Evolutionary conservation across 106 monocot genomes (phyloP).

Genomic region (Hemerocallis citrina): DNA sequence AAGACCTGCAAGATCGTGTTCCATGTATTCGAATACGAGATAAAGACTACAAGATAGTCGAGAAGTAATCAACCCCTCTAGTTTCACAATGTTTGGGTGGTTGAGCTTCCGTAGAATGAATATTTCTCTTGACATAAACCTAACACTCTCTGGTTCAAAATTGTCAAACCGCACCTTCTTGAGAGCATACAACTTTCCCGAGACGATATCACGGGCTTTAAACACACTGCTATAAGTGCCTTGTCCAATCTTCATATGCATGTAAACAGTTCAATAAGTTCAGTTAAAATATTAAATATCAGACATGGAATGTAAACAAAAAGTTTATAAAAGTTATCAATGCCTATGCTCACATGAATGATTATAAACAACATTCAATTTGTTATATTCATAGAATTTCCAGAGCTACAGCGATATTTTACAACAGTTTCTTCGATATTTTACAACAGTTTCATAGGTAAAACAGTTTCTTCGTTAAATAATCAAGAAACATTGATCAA

Average conservation of each 20-base stretch:
- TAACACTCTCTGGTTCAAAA: slow-evolving; percentile 81
- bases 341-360: no score
- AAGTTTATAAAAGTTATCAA: no score
- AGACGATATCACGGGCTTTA: slow-evolving; percentile 65
- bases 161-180: slow-evolving; percentile 94
- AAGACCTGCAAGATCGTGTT: slow-evolving; percentile 90
- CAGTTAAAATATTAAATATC: no score
- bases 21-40: slow-evolving; percentile 93
- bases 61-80: slow-evolving; percentile 77
- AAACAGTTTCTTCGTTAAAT: no score
- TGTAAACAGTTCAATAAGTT: slow-evolving; percentile 3
- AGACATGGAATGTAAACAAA: no score
- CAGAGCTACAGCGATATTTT: no score
- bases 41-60: slow-evolving; percentile 56
- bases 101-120: slow-evolving; percentile 76
- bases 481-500: no score
- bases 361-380: no score
- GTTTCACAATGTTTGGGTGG: slow-evolving; percentile 73
- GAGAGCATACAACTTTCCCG: slow-evolving; percentile 71
- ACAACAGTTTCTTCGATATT: no score
- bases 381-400: no score
- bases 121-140: slow-evolving; percentile 92
- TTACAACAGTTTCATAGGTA: no score
- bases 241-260: slow-evolving; percentile 69
- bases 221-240: slow-evolving; percentile 96